These are phyloP conservation scores for Blastomyces emzantsi DNA, from an alignment of 2,329 filamentous ascomycete genomes.

Conservation along the genomic window DNA sequence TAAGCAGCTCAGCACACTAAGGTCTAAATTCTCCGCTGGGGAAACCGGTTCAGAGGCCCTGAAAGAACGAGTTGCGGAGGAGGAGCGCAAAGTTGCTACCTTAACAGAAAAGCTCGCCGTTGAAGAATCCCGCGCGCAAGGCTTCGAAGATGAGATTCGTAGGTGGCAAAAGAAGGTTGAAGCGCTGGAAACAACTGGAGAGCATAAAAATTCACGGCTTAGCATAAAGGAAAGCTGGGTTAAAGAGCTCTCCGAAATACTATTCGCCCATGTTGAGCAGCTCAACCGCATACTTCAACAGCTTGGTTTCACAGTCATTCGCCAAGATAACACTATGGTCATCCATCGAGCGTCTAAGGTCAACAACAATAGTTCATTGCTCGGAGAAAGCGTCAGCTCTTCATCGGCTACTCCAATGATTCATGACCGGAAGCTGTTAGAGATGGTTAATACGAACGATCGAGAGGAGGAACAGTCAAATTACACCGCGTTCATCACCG, in stretches of 20 bases:
- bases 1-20: conserved; percentile 58
- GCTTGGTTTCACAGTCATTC: conserved; percentile 71
- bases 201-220: conserved; percentile 45
- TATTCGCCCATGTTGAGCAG: conserved; percentile 77
- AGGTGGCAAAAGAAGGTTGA: conserved; percentile 54
- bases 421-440: conserved; percentile 61
- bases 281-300: conserved; percentile 76
- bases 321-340: conserved; percentile 61
- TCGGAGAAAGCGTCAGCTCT: conserved; percentile 29
- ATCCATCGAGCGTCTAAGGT: conserved; percentile 62
- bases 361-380: conserved; percentile 27
- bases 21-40: conserved; percentile 66
- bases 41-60: conserved; percentile 75
- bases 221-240: conserved; percentile 63
- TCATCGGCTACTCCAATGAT: conserved; percentile 30
- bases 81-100: conserved; percentile 60
- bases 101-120: conserved; percentile 63
- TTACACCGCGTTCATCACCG: conserved; percentile 65
- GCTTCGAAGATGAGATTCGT: conserved; percentile 65
- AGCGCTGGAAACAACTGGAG: conserved; percentile 24
- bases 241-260: conserved; percentile 72
- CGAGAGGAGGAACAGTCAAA: conserved; percentile 58
- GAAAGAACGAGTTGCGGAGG: conserved; percentile 63
- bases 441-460: conserved; percentile 69
- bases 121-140: conserved; percentile 65